Conservation (phyloP, 1,284 basidiomycete species). For the Sporisorium reilianum region DNA sequence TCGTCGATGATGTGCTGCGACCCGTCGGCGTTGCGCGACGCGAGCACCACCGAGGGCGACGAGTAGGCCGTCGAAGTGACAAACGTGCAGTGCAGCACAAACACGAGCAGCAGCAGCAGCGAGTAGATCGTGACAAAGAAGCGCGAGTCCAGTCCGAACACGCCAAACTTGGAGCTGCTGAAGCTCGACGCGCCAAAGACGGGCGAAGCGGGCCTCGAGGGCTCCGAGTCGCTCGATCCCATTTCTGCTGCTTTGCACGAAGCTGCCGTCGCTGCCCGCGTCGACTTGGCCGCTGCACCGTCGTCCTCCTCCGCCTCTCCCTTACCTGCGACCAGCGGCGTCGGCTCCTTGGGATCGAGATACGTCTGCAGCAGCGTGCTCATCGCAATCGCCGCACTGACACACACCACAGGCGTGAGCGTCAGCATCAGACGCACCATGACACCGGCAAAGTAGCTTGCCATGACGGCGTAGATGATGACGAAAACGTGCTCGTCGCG, state of each 20-base stretch:
- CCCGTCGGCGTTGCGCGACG: slow-evolving; percentile 84
- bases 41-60: slow-evolving; percentile 94
- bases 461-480: slow-evolving; percentile 96
- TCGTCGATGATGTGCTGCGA: slow-evolving; percentile 97
- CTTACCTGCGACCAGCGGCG: slow-evolving; percentile 67
- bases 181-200: slow-evolving; percentile 24
- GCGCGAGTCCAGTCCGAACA: slow-evolving; percentile 88
- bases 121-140: slow-evolving; percentile 81
- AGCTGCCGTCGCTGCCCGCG: slow-evolving; percentile 62
- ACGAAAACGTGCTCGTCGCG: slow-evolving; percentile 98
- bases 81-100: slow-evolving; percentile 89
- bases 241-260: slow-evolving; percentile 63
- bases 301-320: slow-evolving; percentile 65
- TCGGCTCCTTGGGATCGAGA: slow-evolving; percentile 77
- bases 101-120: slow-evolving; percentile 84
- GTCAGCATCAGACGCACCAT: slow-evolving; percentile 98
- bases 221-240: slow-evolving; percentile 18
- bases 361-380: slow-evolving; percentile 90
- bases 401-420: slow-evolving; percentile 90
- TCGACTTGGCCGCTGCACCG: slow-evolving; percentile 64
- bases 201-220: slow-evolving; percentile 26
- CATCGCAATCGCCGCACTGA: slow-evolving; percentile 88
- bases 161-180: slow-evolving; percentile 73
- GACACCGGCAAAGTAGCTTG: slow-evolving; percentile 98
- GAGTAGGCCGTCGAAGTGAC: slow-evolving; percentile 96